Percentiles rank a stretch among this genome's conserved stretches.
These are phyloP conservation scores for Ambrosiella xylebori DNA, from an alignment of 2,329 filamentous ascomycete genomes.

Conservation along the genomic window DNA sequence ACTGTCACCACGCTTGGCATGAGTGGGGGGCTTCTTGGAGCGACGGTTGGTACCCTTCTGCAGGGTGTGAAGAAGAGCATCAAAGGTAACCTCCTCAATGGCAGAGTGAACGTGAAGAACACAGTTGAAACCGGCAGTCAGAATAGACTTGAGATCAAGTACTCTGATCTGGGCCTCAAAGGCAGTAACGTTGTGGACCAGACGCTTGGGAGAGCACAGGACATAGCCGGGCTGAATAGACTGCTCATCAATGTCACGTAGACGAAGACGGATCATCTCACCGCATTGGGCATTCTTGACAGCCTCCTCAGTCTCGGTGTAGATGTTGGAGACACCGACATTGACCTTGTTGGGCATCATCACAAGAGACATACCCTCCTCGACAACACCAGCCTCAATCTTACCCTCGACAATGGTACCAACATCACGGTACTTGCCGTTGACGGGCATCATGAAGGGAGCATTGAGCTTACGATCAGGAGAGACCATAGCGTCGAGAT, in stretches of 20 bases:
- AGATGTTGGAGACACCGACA: constrained; percentile 67
- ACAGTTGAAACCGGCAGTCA: constrained; percentile 92
- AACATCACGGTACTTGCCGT: constrained; percentile 92
- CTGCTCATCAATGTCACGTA: constrained; percentile 93
- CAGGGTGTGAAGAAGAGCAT: constrained; percentile 73
- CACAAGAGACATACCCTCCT: constrained; percentile 69
- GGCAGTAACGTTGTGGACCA: constrained; percentile 72
- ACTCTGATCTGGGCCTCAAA: constrained; percentile 97
- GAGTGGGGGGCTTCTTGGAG: constrained; percentile 83
- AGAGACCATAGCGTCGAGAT: constrained; percentile 82
- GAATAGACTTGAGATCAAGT: constrained; percentile 82
- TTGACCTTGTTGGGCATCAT: constrained; percentile 93
- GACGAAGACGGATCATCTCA: constrained; percentile 81
- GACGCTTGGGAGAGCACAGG: constrained; percentile 80
- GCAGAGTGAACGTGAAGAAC: constrained; percentile 94
- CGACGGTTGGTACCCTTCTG: constrained; percentile 88
- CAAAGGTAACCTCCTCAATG: constrained; percentile 92
- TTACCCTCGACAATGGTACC: constrained; percentile 96
- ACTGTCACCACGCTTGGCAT: constrained; percentile 63
- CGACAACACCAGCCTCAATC: constrained; percentile 84
- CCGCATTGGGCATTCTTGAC: constrained; percentile 56
- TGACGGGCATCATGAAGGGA: constrained; percentile 98
- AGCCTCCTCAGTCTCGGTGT: constrained; percentile 82
- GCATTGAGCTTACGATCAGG: constrained; percentile 92
- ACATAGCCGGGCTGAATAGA: constrained; percentile 93